A percentile compares a stretch with the other conserved stretches of the same genome.
Conservation (phyloP, 2,329 filamentous ascomycete genomes). For the Pseudocercospora musae region DNA sequence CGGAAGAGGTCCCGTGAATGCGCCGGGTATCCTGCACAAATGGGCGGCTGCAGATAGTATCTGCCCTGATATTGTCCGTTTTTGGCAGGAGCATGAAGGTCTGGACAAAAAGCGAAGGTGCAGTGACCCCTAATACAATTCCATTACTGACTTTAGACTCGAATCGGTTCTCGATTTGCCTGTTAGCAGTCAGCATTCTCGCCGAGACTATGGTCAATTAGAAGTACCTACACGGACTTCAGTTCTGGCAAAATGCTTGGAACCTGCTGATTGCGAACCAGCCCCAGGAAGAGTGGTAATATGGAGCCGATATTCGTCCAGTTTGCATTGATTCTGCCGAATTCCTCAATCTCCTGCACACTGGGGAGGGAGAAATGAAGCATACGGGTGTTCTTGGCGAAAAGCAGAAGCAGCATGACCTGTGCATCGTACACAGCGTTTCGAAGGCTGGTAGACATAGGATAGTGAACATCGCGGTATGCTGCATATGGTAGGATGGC, state of each 20-base stretch:
- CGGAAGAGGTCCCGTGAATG: neutral
- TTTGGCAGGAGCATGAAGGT: neutral
- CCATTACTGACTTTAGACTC: neutral
- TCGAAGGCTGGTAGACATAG: neutral
- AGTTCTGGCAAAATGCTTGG: neutral
- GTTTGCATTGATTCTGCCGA: neutral
- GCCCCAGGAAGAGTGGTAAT: neutral
- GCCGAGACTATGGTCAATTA: neutral
- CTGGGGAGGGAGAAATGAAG: neutral
- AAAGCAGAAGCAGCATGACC: slow-evolving; percentile 1
- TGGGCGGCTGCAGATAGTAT: neutral
- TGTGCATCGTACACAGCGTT: neutral
- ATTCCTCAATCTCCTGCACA: neutral
- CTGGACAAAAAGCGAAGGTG: neutral
- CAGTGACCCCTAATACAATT: neutral
- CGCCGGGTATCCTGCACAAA: neutral
- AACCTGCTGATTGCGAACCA: neutral
- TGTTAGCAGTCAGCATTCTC: neutral
- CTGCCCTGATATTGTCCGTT: neutral
- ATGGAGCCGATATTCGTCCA: neutral
- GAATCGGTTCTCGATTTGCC: neutral
- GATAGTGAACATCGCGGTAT: neutral
- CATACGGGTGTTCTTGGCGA: neutral
- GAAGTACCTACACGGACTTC: neutral
- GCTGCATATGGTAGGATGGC: neutral